Base-by-base conservation (phyloP, 2,329 filamentous ascomycete species). In the Penicillium brevicompactum region DNA sequence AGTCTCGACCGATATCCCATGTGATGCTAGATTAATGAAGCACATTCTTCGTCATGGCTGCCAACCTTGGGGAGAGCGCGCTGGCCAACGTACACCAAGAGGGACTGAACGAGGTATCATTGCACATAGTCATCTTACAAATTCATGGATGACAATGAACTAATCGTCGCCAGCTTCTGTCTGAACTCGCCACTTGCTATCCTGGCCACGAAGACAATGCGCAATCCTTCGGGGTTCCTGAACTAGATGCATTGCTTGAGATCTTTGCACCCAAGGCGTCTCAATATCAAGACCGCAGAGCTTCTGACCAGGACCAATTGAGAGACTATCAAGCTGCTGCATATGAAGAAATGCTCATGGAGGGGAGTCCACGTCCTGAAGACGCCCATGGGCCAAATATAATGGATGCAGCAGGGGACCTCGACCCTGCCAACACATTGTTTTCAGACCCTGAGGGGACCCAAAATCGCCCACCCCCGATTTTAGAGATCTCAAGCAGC, bases 401-500 rank as follows among this genome's bases (percentile, higher is more conserved):
- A 32, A 11, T 13, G 30, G 7, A 46, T 18, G n/a, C 5, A 31
- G 42, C 30, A 27, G 24, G 30, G 11, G 48, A 53, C 2, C 18
- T 38, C 27, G 40, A 43, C 6, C 34, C 47, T 43, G 44, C 46
- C 18, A 51, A 52, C 22, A 14, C 45, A 14, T 46, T 59, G 31
- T 57, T 58, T 41, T 38, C 57, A 3, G 50, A 50, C 11, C 47
- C 48, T n/a, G 44, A 51, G 7, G 31, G 49, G 31, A 57, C 46
- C 22, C 49, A 18, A 40, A 61, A 56, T 21, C 41, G 53, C 30
- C 31, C 58, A 31, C 27, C 22, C 37, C 75, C 79, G 0, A 73
- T 82, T 5, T 61, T 87, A 48, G 84, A 87, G 65, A 73, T 87
- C 44, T 76, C 80, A 18, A 83, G 82, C 48, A 70, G 74, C 34